phyloP scores from a whole-genome alignment of 495 filamentous ascomycete genomes.

The Darksidea phi region DNA sequence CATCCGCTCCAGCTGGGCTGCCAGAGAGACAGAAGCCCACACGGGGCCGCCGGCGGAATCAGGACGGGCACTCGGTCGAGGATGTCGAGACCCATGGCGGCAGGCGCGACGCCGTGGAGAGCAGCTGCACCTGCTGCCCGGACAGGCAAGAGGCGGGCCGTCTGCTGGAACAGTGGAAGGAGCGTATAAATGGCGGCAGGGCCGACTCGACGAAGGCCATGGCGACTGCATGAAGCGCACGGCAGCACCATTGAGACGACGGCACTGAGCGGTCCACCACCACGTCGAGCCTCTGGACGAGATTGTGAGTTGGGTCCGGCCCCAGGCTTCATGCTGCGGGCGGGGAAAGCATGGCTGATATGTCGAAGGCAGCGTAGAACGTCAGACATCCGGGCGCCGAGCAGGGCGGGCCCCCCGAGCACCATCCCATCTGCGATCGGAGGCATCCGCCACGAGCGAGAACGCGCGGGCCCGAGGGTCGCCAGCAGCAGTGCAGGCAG shows the following conservation, averaged over 20 bases:
- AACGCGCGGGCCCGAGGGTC: too few species aligned
- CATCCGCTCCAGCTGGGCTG: constrained; percentile 24
- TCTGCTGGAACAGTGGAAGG: constrained; percentile 2
- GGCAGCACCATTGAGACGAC: constrained; percentile 14
- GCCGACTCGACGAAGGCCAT: constrained; percentile 19
- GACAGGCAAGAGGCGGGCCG: constrained; percentile 26
- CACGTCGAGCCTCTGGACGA: not conserved
- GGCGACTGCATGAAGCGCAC: constrained; percentile 21
- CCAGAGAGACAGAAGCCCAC: constrained; percentile 24
- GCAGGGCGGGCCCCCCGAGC: too few species aligned
- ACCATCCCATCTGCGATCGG: not conserved
- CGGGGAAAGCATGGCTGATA: constrained; percentile 34
- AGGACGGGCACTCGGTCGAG: too few species aligned
- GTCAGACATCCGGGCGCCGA: not conserved
- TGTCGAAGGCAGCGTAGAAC: constrained; percentile 23
- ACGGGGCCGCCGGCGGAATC: constrained; percentile 21
- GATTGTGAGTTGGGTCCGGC: not conserved
- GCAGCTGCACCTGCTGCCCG: constrained; percentile 29
- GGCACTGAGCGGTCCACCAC: constrained; percentile 16
- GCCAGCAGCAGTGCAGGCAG: too few species aligned
- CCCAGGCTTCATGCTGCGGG: constrained; percentile 9
- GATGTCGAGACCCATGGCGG: constrained; percentile 26
- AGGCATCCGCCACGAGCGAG: too few species aligned
- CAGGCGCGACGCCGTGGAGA: constrained; percentile 25
- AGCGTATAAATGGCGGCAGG: constrained; percentile 34